Conservation (phyloP, 176 grass and related monocot species). For the Tillandsia leiboldiana region DNA sequence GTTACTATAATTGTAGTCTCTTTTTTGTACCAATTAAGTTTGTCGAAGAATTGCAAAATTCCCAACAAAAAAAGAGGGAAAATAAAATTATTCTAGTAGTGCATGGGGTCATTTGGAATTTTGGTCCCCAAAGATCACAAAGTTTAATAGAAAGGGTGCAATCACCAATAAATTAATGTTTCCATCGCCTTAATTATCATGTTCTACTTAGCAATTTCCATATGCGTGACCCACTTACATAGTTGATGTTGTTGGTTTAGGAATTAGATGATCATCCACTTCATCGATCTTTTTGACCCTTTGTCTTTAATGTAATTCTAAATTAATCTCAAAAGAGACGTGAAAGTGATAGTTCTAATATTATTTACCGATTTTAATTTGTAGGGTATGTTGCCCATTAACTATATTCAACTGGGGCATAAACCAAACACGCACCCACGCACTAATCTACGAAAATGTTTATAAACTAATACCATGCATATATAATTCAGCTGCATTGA, state of each 20-base stretch:
- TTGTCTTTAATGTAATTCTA: constrained; percentile 13
- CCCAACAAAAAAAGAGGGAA: no score
- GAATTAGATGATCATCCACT: constrained; percentile 21
- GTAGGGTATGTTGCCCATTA: constrained; percentile 1
- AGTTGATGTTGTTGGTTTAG: constrained; percentile 12
- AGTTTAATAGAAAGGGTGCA: background rate
- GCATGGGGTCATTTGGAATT: no score
- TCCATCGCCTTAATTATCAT: constrained; percentile 10
- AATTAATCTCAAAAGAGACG: constrained; percentile 24
- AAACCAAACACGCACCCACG: background rate
- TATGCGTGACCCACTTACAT: constrained; percentile 27
- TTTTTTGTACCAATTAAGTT: no score
- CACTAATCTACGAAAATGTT: background rate
- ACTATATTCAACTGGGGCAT: background rate
- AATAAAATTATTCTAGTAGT: no score
- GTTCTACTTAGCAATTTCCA: constrained; percentile 3
- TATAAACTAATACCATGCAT: no score
- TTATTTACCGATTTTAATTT: background rate
- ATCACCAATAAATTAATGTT: background rate
- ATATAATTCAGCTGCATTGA: background rate
- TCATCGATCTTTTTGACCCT: constrained; percentile 37
- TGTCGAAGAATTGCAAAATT: no score
- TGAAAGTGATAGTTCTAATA: constrained; percentile 10
- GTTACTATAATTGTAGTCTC: no score
- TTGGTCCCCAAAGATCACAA: background rate